These are phyloP conservation scores for Phytophthora ohioensis DNA, from an alignment of 352 stramenopile genomes.

Conservation along the genomic window DNA sequence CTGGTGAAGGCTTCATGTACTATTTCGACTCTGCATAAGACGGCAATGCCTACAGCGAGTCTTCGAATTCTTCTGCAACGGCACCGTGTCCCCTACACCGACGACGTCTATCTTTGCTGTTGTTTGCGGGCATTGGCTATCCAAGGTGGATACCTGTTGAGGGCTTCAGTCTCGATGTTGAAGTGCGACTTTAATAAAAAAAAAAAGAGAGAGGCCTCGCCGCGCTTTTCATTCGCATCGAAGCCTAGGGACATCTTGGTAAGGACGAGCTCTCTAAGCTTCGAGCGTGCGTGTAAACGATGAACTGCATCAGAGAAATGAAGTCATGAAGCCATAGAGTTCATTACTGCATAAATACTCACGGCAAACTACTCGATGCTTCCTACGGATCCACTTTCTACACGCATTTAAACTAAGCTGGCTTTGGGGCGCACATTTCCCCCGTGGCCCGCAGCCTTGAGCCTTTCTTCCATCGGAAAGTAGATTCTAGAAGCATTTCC, in stretches of 20 bases:
- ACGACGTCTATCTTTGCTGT: no score
- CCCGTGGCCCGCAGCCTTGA: conserved; percentile 18
- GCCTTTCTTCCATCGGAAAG: conserved; percentile 40
- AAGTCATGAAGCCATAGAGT: conserved; percentile 26
- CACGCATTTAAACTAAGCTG: conserved; percentile 28
- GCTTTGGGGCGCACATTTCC: conserved; percentile 20
- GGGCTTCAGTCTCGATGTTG: no score
- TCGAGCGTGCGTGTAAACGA: neutral
- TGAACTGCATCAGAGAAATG: neutral
- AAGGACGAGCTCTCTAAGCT: no score
- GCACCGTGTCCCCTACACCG: no score
- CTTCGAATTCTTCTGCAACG: no score
- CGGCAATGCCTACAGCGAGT: neutral
- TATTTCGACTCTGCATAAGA: conserved; percentile 30
- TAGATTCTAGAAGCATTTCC: conserved; percentile 20
- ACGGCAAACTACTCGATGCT: conserved; percentile 32
- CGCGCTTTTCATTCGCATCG: conserved; percentile 9
- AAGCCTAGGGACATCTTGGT: neutral
- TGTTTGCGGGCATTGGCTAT: no score
- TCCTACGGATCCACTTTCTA: conserved; percentile 25
- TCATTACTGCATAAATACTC: conserved; percentile 43
- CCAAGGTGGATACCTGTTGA: no score
- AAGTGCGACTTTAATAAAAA: no score
- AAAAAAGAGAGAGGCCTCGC: no score
- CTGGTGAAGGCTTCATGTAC: neutral